Base-by-base conservation (phyloP, 306 rosid genomes). In the Dryas drummondii region DNA sequence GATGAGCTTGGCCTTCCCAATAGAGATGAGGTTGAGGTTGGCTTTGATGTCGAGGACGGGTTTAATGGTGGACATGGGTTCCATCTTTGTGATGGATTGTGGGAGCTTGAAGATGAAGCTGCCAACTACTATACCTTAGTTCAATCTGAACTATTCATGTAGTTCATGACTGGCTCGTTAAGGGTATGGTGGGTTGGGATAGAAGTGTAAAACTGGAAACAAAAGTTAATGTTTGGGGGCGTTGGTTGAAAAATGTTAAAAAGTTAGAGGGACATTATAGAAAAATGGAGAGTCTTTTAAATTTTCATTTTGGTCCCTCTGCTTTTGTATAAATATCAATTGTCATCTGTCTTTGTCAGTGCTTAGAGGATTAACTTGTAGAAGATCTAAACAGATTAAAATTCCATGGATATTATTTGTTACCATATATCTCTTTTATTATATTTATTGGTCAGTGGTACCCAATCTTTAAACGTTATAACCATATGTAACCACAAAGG, bases 1-100 rank as follows among this genome's bases (percentile, higher is more conserved):
- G 98, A 91, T 60, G 97, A 93, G 78, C 93, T 93, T 19, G 98
- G 98, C 80, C 88, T 93, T 59, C 98, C 98, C 45, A 84, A 72
- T 11, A 69, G 57, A 22, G 85, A 76, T 19, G 81, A 81, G 11
- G 27, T 45, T 0, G 46, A 65, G 7, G 74, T 68, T 11, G 57
- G 63, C 37, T 48, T 56, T 17, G 82, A 67, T 5, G 76, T 57
- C 37, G 84, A 50, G 14, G 84, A 73, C 1, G 87, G 80, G 37
- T 54, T 82, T 14, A 17, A 12, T 14, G 78, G 79, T 4, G 78
- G 71, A 4, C 68, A 81, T 75, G 89, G 75, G 19, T 83, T 87
- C 57, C 46, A 84, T 4, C 69, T 78, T 5, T 14, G 82, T 50
- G 87, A 87, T 59, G 88, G 89, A 7, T 64, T 93, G 27, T 93